Conservation (phyloP, 805 yeast species). For the Cyberlindnera meyerae region DNA sequence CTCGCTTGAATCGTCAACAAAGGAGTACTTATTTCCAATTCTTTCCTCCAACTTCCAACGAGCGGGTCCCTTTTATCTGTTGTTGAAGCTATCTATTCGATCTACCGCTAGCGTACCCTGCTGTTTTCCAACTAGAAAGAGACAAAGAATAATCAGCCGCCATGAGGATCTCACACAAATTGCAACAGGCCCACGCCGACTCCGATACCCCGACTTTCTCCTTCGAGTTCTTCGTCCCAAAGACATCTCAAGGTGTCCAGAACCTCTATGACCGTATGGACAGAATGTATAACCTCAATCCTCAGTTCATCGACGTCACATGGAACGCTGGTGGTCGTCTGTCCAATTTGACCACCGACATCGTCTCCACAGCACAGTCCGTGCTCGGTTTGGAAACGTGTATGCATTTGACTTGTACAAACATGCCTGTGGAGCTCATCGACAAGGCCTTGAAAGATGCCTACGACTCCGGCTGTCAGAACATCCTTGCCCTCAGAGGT, state of each 20-base stretch:
- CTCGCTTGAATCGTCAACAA: no score
- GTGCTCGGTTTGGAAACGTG: slow-evolving; percentile 92
- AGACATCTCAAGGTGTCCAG: slow-evolving; percentile 94
- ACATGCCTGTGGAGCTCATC: slow-evolving; percentile 77
- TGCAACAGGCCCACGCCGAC: slow-evolving; percentile 28
- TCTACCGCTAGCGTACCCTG: no score
- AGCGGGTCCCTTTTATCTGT: no score
- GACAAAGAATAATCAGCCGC: no score
- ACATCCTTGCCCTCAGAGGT: slow-evolving; percentile 90
- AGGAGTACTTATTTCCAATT: no score
- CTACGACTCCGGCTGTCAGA: slow-evolving; percentile 88
- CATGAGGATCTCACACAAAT: slow-evolving; percentile 38
- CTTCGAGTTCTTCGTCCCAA: slow-evolving; percentile 95
- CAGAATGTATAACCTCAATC: slow-evolving; percentile 88
- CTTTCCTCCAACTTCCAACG: no score
- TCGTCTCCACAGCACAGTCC: slow-evolving; percentile 86
- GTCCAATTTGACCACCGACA: slow-evolving; percentile 80
- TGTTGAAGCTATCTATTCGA: not conserved
- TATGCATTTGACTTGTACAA: slow-evolving; percentile 97
- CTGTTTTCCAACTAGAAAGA: not conserved
- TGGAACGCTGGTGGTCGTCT: slow-evolving; percentile 98
- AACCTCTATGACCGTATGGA: slow-evolving; percentile 96
- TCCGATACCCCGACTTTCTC: slow-evolving; percentile 68
- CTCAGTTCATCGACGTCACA: slow-evolving; percentile 90
- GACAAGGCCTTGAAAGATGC: slow-evolving; percentile 85